phyloP scores from a whole-genome alignment of 192 early-diverging fungal species.

The Coemansia reversa region DNA sequence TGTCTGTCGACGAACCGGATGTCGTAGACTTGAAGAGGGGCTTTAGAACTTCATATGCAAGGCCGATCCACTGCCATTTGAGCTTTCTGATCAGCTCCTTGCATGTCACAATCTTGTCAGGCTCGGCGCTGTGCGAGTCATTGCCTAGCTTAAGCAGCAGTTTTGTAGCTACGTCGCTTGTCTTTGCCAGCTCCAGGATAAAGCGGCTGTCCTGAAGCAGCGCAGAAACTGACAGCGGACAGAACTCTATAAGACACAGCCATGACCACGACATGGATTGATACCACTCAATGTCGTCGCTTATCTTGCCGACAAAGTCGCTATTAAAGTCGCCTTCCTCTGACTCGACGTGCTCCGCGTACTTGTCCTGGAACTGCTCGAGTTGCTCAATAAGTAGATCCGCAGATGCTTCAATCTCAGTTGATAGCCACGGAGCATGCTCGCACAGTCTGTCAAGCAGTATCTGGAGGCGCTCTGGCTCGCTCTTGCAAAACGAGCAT shows the following conservation, averaged over 20 bases:
- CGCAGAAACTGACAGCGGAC: constrained; percentile 14
- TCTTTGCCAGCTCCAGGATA: constrained; percentile 29
- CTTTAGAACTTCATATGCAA: constrained; percentile 51
- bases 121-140: background rate
- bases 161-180: constrained; percentile 30
- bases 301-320: constrained; percentile 15
- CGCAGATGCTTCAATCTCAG: constrained; percentile 50
- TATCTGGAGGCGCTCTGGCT: constrained; percentile 36
- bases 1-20: constrained; percentile 49
- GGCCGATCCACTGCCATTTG: constrained; percentile 53
- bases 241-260: constrained; percentile 26
- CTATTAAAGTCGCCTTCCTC: constrained; percentile 7
- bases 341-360: constrained; percentile 15
- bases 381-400: constrained; percentile 55
- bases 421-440: constrained; percentile 47
- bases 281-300: constrained; percentile 30
- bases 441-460: constrained; percentile 48
- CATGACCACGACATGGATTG: constrained; percentile 31
- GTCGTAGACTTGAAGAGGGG: constrained; percentile 61
- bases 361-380: constrained; percentile 47
- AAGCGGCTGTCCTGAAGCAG: constrained; percentile 35
- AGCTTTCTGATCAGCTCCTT: constrained; percentile 27
- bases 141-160: constrained; percentile 13
- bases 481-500: constrained; percentile 44
- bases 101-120: constrained; percentile 4